Percentiles rank a stretch among this genome's conserved stretches.
phyloP scores from a whole-genome alignment of 2,329 filamentous ascomycete species.

The Graphilbum sp. region DNA sequence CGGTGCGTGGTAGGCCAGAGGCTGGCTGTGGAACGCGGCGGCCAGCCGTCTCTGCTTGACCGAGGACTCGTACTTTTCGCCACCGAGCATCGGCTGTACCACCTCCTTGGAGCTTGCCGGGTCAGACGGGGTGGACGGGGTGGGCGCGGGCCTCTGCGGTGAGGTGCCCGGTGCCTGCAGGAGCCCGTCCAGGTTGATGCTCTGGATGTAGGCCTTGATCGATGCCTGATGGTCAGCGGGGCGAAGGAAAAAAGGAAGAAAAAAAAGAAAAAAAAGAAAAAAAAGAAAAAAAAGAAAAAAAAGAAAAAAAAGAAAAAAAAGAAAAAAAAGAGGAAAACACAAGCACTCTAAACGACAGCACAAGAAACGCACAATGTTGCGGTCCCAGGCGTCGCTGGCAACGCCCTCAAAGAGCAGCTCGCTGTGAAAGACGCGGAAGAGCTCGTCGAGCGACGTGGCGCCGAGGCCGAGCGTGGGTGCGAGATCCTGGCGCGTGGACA shows the following conservation, averaged over 20 bases:
- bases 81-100: slow-evolving; percentile 18
- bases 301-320: neutral
- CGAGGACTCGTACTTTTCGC: slow-evolving; percentile 24
- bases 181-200: slow-evolving; percentile 34
- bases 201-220: slow-evolving; percentile 42
- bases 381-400: slow-evolving; percentile 33
- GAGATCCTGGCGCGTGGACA: slow-evolving; percentile 24
- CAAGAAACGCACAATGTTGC: slow-evolving; percentile 34
- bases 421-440: slow-evolving; percentile 42
- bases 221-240: slow-evolving; percentile 28
- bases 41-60: slow-evolving; percentile 14
- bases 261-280: too few species aligned
- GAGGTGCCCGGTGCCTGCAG: slow-evolving; percentile 21
- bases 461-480: slow-evolving; percentile 1
- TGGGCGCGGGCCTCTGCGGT: slow-evolving; percentile 11
- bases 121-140: neutral
- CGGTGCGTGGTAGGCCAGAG: slow-evolving; percentile 7
- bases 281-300: neutral
- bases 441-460: slow-evolving; percentile 23
- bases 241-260: too few species aligned
- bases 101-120: slow-evolving; percentile 18
- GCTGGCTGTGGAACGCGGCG: slow-evolving; percentile 1
- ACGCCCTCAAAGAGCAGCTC: slow-evolving; percentile 44
- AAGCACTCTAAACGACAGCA: neutral
- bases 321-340: neutral